Evolutionary conservation across 2,329 filamentous ascomycete genomes (phyloP).

Genomic region (Cladosporium cucumerinum): DNA sequence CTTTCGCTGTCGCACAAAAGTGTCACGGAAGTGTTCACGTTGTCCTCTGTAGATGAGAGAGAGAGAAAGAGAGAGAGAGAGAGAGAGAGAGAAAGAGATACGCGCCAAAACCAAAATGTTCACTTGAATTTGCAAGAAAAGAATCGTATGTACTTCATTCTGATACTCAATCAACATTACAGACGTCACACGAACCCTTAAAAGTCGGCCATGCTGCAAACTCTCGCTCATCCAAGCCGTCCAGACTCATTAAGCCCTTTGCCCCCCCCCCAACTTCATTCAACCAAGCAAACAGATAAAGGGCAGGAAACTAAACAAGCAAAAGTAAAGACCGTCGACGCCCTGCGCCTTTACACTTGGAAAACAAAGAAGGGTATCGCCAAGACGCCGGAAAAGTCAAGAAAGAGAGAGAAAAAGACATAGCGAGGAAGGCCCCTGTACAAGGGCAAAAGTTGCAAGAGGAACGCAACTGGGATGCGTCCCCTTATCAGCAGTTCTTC

Average conservation of each 20-base stretch:
- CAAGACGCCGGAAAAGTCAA: neutral
- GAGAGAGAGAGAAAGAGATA: too few species aligned
- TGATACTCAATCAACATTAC: neutral
- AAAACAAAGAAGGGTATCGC: constrained; percentile 13
- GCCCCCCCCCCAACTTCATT: neutral
- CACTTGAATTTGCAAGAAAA: neutral
- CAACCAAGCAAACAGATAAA: neutral
- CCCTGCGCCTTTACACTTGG: neutral
- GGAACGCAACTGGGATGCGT: neutral
- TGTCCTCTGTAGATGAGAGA: too few species aligned
- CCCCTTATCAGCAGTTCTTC: constrained; percentile 48
- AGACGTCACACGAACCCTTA: neutral
- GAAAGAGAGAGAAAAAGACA: neutral
- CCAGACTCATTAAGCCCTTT: neutral
- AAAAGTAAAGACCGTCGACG: neutral
- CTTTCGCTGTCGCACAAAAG: neutral
- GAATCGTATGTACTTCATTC: neutral
- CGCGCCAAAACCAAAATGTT: too few species aligned
- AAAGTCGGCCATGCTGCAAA: neutral
- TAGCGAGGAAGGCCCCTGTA: constrained; percentile 2
- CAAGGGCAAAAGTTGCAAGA: neutral
- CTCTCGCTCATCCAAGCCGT: neutral
- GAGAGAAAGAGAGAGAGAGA: too few species aligned
- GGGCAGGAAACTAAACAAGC: neutral
- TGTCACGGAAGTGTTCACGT: neutral